phyloP scores from a whole-genome alignment of 2,329 filamentous ascomycete genomes.

The Pestalotiopsis fici region DNA sequence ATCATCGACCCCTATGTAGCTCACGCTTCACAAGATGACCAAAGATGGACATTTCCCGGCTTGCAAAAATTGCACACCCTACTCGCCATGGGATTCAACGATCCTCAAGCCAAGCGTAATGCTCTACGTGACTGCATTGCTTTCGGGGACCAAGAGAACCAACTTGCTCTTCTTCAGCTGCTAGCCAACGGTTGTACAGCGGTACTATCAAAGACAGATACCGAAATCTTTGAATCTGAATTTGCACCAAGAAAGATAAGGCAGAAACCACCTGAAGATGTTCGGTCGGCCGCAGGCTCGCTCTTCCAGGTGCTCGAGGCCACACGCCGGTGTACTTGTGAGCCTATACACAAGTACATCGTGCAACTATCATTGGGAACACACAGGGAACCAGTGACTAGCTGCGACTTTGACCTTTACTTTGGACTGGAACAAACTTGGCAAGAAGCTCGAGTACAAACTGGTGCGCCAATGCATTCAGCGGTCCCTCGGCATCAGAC shows the following conservation, averaged over 20 bases:
- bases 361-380: neutral
- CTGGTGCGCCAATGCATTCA: accelerated
- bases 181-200: neutral
- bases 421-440: neutral
- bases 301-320: neutral
- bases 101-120: neutral
- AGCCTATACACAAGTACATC: neutral
- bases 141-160: neutral
- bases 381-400: neutral
- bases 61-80: neutral
- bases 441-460: neutral
- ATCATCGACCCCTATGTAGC: neutral
- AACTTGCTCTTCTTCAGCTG: neutral
- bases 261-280: neutral
- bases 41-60: neutral
- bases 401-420: neutral
- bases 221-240: neutral
- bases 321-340: neutral
- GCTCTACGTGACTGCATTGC: neutral
- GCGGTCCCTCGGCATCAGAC: neutral
- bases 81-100: neutral
- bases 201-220: neutral
- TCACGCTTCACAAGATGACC: neutral
- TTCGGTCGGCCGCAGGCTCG: neutral
- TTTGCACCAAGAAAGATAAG: neutral